Base-by-base conservation (phyloP, 805 yeast species). In the Cyberlindnera saturnus region DNA sequence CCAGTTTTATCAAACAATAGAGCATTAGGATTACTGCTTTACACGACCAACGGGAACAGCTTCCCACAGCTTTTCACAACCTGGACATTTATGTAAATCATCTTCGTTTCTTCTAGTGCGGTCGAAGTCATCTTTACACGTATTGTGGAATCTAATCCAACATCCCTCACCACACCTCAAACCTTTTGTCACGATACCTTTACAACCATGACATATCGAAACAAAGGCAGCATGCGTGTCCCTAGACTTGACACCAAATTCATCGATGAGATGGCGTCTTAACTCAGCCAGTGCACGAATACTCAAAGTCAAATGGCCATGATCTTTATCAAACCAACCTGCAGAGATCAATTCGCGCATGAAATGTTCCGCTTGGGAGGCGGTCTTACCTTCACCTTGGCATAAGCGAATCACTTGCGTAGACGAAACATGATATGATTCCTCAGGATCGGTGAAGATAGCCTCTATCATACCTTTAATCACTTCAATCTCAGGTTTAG, bases 121-220 rank as follows among this genome's bases (percentile, higher is more conserved):
- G 16, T 51, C 47, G 48, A 60, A 75, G n/a, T 72, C 57, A 5
- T 58, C 63, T 34, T 62, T 63, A 55, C 87, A 81, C 30, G 58
- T 61, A 36, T 56, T 56, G 56, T 81, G 87, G 52, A 76, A 75
- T 23, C 74, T 54, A 3, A 63, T 53, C 26, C 55, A 50, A 44
- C 77, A 73, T 1, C 51, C 50, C 9, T 40, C 50, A 6, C 14
- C 23, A 20, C 40, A 38, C 31, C 64, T 63, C 5, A 62, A 49
- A 1, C 88, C 88, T 31, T 70, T 45, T 0, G 84, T 80, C 4
- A 76, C 73, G 6, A 80, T 60, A 28, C 70, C 75, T 23, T 63
- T 59, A 57, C 87, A 81, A 14, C 74, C 79, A 26, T 49, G 41
- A 51, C 88, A 81, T 2, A 45, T 31, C 17, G 48, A 41, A 10